Percentiles rank a stretch among this genome's conserved stretches.
Conservation (phyloP, 1,284 basidiomycete species). For the Apiotrichum domesticum region DNA sequence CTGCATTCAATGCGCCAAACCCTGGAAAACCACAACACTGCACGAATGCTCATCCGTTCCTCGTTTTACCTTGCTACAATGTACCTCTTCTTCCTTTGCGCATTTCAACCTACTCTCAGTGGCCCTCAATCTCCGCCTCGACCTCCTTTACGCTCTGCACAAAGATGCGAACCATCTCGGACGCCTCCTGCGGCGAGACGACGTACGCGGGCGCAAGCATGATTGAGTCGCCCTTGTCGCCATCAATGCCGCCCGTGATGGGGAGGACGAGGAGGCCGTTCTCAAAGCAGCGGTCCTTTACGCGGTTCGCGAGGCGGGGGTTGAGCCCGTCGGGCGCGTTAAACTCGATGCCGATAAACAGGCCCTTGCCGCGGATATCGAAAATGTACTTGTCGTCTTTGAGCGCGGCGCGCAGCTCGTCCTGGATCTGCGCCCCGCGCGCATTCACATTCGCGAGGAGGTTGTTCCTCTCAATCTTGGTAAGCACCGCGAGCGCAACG, state of each 20-base stretch:
- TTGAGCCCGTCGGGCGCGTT: constrained; percentile 17
- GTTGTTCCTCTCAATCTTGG: constrained; percentile 61
- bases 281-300: constrained; percentile 25
- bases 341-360: constrained; percentile 39
- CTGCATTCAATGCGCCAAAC: too few species aligned
- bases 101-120: too few species aligned
- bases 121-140: constrained; percentile 4
- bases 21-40: too few species aligned
- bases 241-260: constrained; percentile 26
- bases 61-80: too few species aligned
- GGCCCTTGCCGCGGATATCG: constrained; percentile 53
- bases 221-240: constrained; percentile 23
- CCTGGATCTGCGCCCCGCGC: constrained; percentile 23
- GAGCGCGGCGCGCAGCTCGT: constrained; percentile 17
- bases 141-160: constrained; percentile 12
- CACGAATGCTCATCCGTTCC: too few species aligned
- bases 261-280: constrained; percentile 27
- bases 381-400: constrained; percentile 17
- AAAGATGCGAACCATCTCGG: constrained; percentile 19
- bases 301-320: constrained; percentile 23
- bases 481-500: constrained; percentile 70
- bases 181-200: constrained; percentile 19
- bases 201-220: constrained; percentile 29
- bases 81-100: too few species aligned
- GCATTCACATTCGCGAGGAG: constrained; percentile 44